Base-by-base conservation (phyloP, 139 green algal species). In the Diplosphaera chodatii region DNA sequence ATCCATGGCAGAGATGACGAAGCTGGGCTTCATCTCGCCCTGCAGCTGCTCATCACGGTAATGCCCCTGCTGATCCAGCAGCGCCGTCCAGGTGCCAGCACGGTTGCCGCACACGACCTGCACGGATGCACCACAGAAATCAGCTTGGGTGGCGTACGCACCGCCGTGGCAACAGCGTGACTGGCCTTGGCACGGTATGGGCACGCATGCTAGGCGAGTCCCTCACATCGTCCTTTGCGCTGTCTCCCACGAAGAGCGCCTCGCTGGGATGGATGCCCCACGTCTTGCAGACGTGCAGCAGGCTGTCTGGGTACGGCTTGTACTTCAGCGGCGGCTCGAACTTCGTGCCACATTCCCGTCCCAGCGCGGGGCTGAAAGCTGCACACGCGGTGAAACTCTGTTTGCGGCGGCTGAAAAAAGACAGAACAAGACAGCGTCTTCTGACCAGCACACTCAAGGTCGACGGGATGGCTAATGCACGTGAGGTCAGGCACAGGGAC, bases 211-310 rank as follows among this genome's bases (percentile, higher is more conserved):
- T n/a, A n/a, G n/a, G n/a, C n/a, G n/a, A n/a, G n/a, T n/a, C n/a
- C n/a, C 84, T 78, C 69, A 92, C 80, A 71, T 92, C 89, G 40
- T 93, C 89, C 64, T 91, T 91, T 25, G 85, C 77, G 6, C 69
- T 85, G 80, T 96, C 91, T 0, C 91, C 91, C 28, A 96, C 77
- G 85, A 96, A 96, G 20, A 96, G 69, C n/a, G 87, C 70, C 74
- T 94, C 73, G 0, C 55, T 28, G 1, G 85, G 68, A 0, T 41
- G 22, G 22, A 94, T 75, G 10, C 84, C 79, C 91, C 91, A 97
- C 20, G 72, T 63, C 27, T 86, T 31, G 30, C 85, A 90, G 64
- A 96, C 96, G 82, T 96, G 88, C 48, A 93, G 71, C 63, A 96
- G 72, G 1, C 85, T 80, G 0, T 74, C 88, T 0, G 91, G 89